Evolutionary conservation across 2,329 filamentous ascomycete species (phyloP).

Genomic region (Fusarium transvaalense): DNA sequence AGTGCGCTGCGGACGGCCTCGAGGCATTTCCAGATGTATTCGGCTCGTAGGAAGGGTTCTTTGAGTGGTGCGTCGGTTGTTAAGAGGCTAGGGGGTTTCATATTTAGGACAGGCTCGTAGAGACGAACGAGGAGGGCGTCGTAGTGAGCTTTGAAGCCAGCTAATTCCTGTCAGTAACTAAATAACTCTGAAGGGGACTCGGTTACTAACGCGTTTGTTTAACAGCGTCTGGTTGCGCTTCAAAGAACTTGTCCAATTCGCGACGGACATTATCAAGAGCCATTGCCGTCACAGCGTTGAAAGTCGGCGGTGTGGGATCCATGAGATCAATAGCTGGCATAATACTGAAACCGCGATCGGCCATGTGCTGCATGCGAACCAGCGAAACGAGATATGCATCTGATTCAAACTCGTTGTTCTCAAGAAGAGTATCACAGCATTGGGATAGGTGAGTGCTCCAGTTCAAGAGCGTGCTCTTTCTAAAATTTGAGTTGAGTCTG

Average conservation of each 20-base stretch:
- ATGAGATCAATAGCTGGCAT: constrained; percentile 42
- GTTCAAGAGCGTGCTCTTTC: constrained; percentile 49
- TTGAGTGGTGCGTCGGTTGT: constrained; percentile 27
- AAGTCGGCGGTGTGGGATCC: constrained; percentile 37
- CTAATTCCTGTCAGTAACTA: constrained; percentile 34
- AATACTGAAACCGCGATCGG: constrained; percentile 48
- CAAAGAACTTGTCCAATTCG: constrained; percentile 51
- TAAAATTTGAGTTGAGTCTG: constrained; percentile 45
- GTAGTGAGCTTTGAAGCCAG: constrained; percentile 53
- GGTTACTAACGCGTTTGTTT: constrained; percentile 37
- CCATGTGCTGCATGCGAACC: constrained; percentile 52
- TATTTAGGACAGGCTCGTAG: constrained; percentile 55
- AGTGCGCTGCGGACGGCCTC: constrained; percentile 48
- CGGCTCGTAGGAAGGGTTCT: constrained; percentile 49
- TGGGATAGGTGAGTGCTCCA: constrained; percentile 52
- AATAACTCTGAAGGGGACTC: rapidly evolving
- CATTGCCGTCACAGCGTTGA: constrained; percentile 51
- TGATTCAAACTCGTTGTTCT: constrained; percentile 48
- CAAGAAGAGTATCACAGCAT: constrained; percentile 52
- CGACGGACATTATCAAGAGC: constrained; percentile 50
- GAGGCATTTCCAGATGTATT: constrained; percentile 56
- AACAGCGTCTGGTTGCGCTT: constrained; percentile 39
- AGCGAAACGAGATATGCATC: constrained; percentile 52
- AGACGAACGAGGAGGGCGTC: constrained; percentile 52
- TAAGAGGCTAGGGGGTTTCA: constrained; percentile 38